Percentiles rank a stretch among this genome's conserved stretches.
Evolutionary conservation across 2,329 filamentous ascomycete genomes (phyloP).

Genomic region (Botrytis porri): DNA sequence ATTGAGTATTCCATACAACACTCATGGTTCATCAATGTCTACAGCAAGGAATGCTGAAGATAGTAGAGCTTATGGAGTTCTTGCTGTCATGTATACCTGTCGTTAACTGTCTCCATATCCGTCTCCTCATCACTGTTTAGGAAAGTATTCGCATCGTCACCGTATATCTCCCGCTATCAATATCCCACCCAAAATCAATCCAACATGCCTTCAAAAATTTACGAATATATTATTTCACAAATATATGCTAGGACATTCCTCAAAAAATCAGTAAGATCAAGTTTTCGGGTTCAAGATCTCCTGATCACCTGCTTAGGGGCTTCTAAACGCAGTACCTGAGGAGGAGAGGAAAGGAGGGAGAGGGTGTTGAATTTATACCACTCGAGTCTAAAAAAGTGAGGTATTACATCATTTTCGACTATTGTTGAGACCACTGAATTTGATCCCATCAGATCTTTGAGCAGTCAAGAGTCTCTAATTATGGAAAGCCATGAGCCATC

Average conservation of each 20-base stretch:
- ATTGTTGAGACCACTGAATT: neutral
- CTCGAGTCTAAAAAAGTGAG: too few relatives aligned
- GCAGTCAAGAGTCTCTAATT: accelerated
- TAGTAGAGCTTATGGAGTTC: accelerated
- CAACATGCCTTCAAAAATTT: accelerated
- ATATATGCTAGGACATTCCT: neutral
- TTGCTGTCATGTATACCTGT: neutral
- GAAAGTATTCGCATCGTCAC: neutral
- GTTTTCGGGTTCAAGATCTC: neutral
- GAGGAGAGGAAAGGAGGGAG: neutral
- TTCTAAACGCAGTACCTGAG: neutral
- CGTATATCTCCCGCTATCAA: neutral
- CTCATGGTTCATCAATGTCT: neutral
- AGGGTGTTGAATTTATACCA: neutral
- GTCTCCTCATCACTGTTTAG: neutral
- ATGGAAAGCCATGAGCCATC: neutral
- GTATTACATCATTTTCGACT: neutral
- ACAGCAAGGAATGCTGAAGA: neutral
- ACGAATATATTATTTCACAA: neutral
- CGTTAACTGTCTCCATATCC: accelerated
- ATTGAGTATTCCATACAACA: neutral
- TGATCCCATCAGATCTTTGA: neutral
- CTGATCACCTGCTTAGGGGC: neutral
- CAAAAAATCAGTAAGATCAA: neutral
- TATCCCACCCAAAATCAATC: neutral